Conservation (phyloP, 371 early-diverging fungal species). For the Syncephalastrum sp. region DNA sequence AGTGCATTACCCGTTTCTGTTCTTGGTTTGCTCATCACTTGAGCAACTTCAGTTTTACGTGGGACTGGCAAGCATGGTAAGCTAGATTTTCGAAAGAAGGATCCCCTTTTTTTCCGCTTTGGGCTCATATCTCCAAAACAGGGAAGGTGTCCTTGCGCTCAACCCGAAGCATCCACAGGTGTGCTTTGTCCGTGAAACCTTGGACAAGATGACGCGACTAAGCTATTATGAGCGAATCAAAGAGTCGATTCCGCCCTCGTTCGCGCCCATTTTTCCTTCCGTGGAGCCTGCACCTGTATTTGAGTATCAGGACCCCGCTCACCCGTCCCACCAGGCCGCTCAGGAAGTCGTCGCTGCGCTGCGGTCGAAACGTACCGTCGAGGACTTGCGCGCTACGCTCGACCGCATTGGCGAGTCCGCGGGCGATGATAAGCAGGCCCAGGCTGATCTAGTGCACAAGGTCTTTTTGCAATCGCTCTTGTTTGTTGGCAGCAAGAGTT, state of each 20-base stretch:
- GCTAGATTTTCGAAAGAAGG: background rate
- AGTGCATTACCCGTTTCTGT: slow-evolving; percentile 76
- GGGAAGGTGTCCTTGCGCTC: slow-evolving; percentile 44
- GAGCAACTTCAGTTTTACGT: slow-evolving; percentile 89
- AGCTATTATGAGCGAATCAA: slow-evolving; percentile 90
- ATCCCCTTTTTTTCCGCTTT: background rate
- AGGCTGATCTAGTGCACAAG: slow-evolving; percentile 58
- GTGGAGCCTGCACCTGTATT: slow-evolving; percentile 69
- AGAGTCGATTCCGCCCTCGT: slow-evolving; percentile 69
- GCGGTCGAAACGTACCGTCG: slow-evolving; percentile 61
- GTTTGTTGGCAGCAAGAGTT: slow-evolving; percentile 87
- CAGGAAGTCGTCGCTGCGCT: slow-evolving; percentile 59
- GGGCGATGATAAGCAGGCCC: slow-evolving; percentile 33
- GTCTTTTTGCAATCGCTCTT: slow-evolving; percentile 80
- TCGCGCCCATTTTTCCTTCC: slow-evolving; percentile 59
- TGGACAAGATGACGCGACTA: slow-evolving; percentile 76
- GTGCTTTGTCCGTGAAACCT: slow-evolving; percentile 78
- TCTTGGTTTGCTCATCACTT: slow-evolving; percentile 90
- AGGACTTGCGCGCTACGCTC: slow-evolving; percentile 58
- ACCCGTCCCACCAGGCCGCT: slow-evolving; percentile 58
- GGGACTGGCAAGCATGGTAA: slow-evolving; percentile 91
- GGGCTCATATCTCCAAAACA: slow-evolving; percentile 10
- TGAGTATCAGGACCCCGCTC: slow-evolving; percentile 53
- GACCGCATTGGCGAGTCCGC: slow-evolving; percentile 42
- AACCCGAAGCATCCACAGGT: slow-evolving; percentile 50